Evolutionary conservation across 2,329 filamentous ascomycete species (phyloP), one percentile per base, ranked within the genome.

Genomic region (Paradendryphiella salina): DNA sequence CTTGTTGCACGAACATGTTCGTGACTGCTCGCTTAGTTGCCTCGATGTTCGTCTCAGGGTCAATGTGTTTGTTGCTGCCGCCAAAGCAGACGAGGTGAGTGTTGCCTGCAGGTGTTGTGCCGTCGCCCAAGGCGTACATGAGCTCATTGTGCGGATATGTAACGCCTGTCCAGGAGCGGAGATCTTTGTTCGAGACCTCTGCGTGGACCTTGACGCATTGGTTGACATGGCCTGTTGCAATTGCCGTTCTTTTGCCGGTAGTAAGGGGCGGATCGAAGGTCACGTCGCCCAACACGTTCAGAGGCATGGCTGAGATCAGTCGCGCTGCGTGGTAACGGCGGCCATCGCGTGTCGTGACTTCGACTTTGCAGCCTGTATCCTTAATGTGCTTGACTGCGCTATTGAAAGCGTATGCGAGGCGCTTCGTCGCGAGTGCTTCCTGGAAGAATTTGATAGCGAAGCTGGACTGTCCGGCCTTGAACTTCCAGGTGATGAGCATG

Each of bases 31-130:
- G 33, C 7, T 13, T 41, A 21, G 18, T 56, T 36, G 17, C 57
- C 21, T 10, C 46, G 2, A 78, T 66, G 35, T 78, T 62, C 5
- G 76, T 74, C 10, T 79, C 76, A 0, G 75, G 76, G 2, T 78
- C 65, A 4, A 80, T 72, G 31, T 78, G 75, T n/a, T 75, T 76
- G 10, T 73, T 59, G 1, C 70, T 56, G 0, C 72, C 73, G 0
- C 78, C 77, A 42, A 81, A 80, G 1, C 71, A 70, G 0, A 80
- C 78, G 1, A 80, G 62, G 29, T 80, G 78, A 0, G 77, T 79
- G 32, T 80, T 79, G 0, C 78, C 77, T 0, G 71, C 70, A 0
- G 58, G 61, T 23, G 58, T 61, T 9, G 53, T 63, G 18, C 79
- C 78, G 46, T 80, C 78, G 0, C 74, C 79, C 5, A 78, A 72